Evolutionary conservation across 2,329 filamentous ascomycete genomes (phyloP), one percentile per base, ranked within the genome.

Genomic region (Arthrobotrys entomopaga): DNA sequence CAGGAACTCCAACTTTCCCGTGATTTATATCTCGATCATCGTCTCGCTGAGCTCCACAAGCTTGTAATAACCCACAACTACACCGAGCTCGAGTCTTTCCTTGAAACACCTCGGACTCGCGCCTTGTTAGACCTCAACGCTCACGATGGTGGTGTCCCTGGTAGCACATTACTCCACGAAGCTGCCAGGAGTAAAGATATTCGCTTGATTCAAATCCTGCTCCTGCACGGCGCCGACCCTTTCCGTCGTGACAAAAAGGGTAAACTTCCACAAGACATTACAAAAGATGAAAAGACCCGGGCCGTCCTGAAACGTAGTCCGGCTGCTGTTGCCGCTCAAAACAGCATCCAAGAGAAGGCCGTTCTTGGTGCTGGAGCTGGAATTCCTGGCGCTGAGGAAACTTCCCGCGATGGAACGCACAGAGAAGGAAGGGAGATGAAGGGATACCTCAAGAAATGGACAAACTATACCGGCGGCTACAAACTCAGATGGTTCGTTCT

Each of bases 381-480:
- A 2, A 80, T 82, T 34, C 77, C 78, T 40, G 81, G 82, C 11
- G 77, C 79, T n/a, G 82, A 81, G 0, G 87, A 88, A 42, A 81
- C 81, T 56, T 83, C 85, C 15, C 82, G 87, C 2, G 75, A 77
- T 48, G 81, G 89, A 70, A 91, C 90, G 24, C 90, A 91, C 15
- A 93, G 94, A 77, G 95, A 99, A 80, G 91, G 91, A 16, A 87
- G 93, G 54, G 94, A 98, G 82, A 98, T 99, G 91, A 97, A 96
- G 83, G 95, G 95, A 5, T 99, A 98, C 81, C 85, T 99, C 66
- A 98, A 97, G 83, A 99, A 99, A 82, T 99, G 95, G 95, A 99
- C 95, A 54, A 99, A 99, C 81, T 99, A 99, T 81, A 93, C 94
- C 20, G 93, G 91, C 80, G 95, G 95, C 7, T 99, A 97, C 83